Percentiles rank a stretch among this genome's conserved stretches.
phyloP scores from a whole-genome alignment of 805 yeast species.

The Wickerhamiella bombiphila region DNA sequence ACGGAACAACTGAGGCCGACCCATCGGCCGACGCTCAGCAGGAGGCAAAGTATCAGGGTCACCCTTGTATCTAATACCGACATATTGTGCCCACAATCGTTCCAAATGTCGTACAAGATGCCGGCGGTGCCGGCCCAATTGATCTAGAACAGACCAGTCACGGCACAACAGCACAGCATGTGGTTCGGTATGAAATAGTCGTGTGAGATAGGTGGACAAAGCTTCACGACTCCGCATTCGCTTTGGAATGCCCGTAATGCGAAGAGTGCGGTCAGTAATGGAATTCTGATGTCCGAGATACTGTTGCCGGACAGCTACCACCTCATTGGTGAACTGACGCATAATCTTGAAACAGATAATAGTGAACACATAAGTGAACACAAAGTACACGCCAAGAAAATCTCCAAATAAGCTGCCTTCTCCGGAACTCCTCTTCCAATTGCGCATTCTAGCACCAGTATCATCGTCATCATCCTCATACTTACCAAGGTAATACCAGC shows the following conservation, averaged over 20 bases:
- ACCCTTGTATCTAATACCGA: slow-evolving; percentile 24
- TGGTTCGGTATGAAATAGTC: slow-evolving; percentile 66
- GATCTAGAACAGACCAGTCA: slow-evolving; percentile 70
- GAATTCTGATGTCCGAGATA: slow-evolving; percentile 78
- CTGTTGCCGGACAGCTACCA: slow-evolving; percentile 63
- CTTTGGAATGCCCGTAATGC: slow-evolving; percentile 79
- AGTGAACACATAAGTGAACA: slow-evolving; percentile 79
- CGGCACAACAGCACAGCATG: slow-evolving; percentile 64
- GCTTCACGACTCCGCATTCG: slow-evolving; percentile 58
- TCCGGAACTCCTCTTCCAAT: slow-evolving; percentile 1
- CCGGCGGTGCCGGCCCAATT: slow-evolving; percentile 45
- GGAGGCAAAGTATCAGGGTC: slow-evolving; percentile 1
- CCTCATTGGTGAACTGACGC: slow-evolving; percentile 48
- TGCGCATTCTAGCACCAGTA: background rate
- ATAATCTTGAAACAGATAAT: slow-evolving; percentile 31
- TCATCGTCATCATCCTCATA: slow-evolving; percentile 34
- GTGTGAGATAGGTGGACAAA: slow-evolving; percentile 60
- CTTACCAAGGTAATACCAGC: slow-evolving; percentile 70
- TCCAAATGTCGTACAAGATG: slow-evolving; percentile 45
- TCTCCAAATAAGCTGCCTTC: slow-evolving; percentile 12
- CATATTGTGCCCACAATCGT: slow-evolving; percentile 53
- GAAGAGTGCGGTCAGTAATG: slow-evolving; percentile 79
- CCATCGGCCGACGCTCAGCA: slow-evolving; percentile 37
- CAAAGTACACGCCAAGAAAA: slow-evolving; percentile 74
- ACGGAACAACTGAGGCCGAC: slow-evolving; percentile 47